Evolutionary conservation across 169 alveolate species (phyloP).

Genomic region (Plasmodium blacklocki): DNA sequence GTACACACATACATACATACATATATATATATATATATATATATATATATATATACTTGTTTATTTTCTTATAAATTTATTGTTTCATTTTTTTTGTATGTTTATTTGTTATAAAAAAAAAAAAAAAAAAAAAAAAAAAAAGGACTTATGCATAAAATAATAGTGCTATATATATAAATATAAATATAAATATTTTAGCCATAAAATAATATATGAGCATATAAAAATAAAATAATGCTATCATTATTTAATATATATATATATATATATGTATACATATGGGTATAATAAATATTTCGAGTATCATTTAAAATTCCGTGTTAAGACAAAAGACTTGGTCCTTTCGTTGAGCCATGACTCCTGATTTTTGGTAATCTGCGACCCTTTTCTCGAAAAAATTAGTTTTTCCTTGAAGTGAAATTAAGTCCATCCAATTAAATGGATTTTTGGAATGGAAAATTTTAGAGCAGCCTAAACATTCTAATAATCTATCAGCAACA

Average conservation of each 20-base stretch:
- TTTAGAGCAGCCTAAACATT: slow-evolving; percentile 94
- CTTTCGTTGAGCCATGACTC: slow-evolving; percentile 92
- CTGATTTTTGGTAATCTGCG: slow-evolving; percentile 98
- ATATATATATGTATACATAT: background rate
- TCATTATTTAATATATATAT: background rate
- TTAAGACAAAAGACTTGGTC: slow-evolving; percentile 83
- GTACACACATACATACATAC: too few relatives aligned
- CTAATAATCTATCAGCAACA: slow-evolving; percentile 97
- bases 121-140: too few relatives aligned
- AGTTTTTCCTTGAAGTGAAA: slow-evolving; percentile 98
- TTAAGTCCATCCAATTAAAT: slow-evolving; percentile 99
- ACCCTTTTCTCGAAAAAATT: slow-evolving; percentile 99
- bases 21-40: too few relatives aligned
- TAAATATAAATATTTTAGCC: too few relatives aligned
- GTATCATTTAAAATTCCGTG: slow-evolving; percentile 77
- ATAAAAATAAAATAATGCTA: too few relatives aligned
- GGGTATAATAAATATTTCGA: background rate
- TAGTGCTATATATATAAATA: too few relatives aligned
- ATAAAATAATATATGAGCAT: too few relatives aligned
- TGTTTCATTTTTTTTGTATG: too few relatives aligned
- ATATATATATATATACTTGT: too few relatives aligned
- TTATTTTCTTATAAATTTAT: too few relatives aligned
- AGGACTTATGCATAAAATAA: too few relatives aligned
- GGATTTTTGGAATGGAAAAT: slow-evolving; percentile 95
- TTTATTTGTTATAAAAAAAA: too few relatives aligned